phyloP scores from a whole-genome alignment of 805 yeast species.

The Lipomyces yamadae region DNA sequence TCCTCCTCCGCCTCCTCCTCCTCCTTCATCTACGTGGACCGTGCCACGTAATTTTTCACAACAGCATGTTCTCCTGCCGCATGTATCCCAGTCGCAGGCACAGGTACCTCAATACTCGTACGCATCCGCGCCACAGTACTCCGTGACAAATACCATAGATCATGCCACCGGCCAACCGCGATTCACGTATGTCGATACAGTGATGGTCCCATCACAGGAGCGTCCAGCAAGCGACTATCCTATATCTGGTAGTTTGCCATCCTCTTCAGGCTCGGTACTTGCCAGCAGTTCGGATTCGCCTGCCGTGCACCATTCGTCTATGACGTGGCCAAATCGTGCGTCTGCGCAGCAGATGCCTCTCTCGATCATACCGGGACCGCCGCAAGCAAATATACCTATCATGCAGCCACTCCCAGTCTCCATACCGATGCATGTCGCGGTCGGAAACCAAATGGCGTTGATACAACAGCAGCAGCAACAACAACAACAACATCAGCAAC shows the following conservation, averaged over 20 bases:
- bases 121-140: neutral
- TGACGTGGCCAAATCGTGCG: neutral
- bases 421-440: neutral
- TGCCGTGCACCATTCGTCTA: neutral
- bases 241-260: neutral
- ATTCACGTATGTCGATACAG: neutral
- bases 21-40: neutral
- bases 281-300: neutral
- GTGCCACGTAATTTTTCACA: neutral
- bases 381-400: neutral
- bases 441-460: neutral
- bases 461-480: slow-evolving; percentile 9
- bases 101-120: slow-evolving; percentile 1
- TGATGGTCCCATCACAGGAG: neutral
- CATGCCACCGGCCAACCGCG: neutral
- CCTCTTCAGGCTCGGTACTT: neutral
- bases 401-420: neutral
- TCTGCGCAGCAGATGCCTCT: neutral
- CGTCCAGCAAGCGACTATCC: neutral
- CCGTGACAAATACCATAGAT: neutral
- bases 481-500: slow-evolving; percentile 1
- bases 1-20: slow-evolving; percentile 9
- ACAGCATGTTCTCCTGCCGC: neutral
- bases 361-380: slow-evolving; percentile 2
- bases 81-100: neutral